Conservation (phyloP, 2,329 filamentous ascomycete genomes). For the Sporothrix brasiliensis region DNA sequence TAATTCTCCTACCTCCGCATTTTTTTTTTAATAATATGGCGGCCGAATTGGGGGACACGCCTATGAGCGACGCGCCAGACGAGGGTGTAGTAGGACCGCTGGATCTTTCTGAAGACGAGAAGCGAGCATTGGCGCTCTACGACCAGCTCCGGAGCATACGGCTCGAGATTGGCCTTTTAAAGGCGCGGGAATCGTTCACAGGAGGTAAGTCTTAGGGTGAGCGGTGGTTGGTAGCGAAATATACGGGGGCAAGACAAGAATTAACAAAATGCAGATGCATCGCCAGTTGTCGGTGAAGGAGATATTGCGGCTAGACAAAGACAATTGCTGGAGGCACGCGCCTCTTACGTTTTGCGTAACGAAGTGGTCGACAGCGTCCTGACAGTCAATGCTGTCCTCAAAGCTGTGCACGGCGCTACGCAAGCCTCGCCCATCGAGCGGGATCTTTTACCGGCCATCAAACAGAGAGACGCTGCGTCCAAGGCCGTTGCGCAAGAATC, state of each 20-base stretch:
- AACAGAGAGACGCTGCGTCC: slow-evolving; percentile 68
- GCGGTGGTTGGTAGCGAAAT: not conserved
- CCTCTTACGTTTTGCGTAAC: slow-evolving; percentile 69
- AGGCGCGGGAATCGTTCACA: slow-evolving; percentile 49
- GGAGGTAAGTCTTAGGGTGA: slow-evolving; percentile 40
- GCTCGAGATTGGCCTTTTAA: slow-evolving; percentile 70
- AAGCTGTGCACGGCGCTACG: slow-evolving; percentile 71
- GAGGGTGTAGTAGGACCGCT: slow-evolving; percentile 42
- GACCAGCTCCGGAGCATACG: slow-evolving; percentile 71
- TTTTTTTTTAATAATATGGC: not conserved
- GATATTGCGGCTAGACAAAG: slow-evolving; percentile 61
- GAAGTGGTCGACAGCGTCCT: slow-evolving; percentile 70
- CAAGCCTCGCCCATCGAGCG: slow-evolving; percentile 68
- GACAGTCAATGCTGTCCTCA: slow-evolving; percentile 73
- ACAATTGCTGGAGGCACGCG: slow-evolving; percentile 69
- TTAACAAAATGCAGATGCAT: not conserved
- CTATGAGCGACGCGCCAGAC: slow-evolving; percentile 31
- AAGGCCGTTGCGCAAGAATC: slow-evolving; percentile 64
- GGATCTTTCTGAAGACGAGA: slow-evolving; percentile 67
- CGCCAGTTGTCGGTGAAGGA: no score
- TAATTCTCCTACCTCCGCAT: no score
- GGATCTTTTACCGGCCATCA: slow-evolving; percentile 67
- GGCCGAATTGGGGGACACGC: slow-evolving; percentile 29
- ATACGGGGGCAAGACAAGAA: not conserved
- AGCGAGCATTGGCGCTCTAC: slow-evolving; percentile 68